Evolutionary conservation across 208 protist species (phyloP), one percentile per base, ranked within the genome.

Genomic region (Acanthamoeba quina): DNA sequence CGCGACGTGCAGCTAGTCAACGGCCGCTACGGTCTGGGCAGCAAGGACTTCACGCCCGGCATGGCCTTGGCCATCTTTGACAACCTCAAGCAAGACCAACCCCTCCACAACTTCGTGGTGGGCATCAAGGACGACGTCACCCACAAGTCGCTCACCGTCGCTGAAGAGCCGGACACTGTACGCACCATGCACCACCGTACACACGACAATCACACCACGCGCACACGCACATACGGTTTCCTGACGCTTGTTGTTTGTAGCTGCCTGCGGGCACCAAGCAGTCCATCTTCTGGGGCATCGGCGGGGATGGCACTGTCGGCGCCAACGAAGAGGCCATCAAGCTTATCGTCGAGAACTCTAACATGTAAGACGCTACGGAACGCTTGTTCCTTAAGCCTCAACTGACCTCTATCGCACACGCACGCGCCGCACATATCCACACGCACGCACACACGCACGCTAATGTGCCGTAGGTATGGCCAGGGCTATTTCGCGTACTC

Each of bases 281-380:
- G 85, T 96, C 94, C 82, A 66, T 98, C 29, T 96, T 98, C 92
- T 98, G 91, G 76, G 97, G 97, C 49, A 56, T 98, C 7, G 97
- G 97, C 58, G 58, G 96, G 0, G 97, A 98, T 85, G 97, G 97
- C 82, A 98, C 97, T 21, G 96, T 98, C 72, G 96, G 97, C 56
- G 97, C 97, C 19, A 98, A 98, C 96, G 97, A 98, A 66, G 78
- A 80, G 26, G 97, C 97, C 41, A 98, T 98, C 92, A 98, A 97
- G 93, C 85, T 97, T 17, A 98, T 98, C 92, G 95, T 72, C 34
- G 64, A 96, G 60, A 88, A 88, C 54, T 31, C 56, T 3, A 60
- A 88, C 49, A 88, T 66, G 56, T 95, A 90, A 70, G 70, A 47
- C 44, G 6, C 44, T 47, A 2, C 6, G 9, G 9, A 47, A 47